These are phyloP conservation scores for Grifola frondosa DNA, from an alignment of 1,284 basidiomycete genomes.

Conservation along the genomic window DNA sequence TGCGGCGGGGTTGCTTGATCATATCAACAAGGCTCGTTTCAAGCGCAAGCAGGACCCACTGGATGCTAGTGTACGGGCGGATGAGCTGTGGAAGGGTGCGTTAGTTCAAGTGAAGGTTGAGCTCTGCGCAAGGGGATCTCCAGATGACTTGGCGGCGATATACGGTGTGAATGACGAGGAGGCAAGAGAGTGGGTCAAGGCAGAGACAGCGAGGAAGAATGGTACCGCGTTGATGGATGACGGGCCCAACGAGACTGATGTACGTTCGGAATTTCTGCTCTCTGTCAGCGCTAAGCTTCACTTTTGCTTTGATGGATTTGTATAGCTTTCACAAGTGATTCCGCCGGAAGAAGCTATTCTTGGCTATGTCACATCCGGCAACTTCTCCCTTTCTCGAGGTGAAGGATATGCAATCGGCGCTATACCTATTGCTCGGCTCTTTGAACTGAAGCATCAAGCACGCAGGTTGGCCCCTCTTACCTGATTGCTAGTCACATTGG, in stretches of 20 bases:
- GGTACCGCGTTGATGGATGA: slow-evolving; percentile 15
- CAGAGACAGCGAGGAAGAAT: slow-evolving; percentile 30
- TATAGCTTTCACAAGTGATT: slow-evolving; percentile 45
- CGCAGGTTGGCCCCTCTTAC: slow-evolving; percentile 40
- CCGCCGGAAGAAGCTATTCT: slow-evolving; percentile 51
- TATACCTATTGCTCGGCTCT: slow-evolving; percentile 54
- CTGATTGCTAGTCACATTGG: no score
- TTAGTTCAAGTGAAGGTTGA: slow-evolving; percentile 64
- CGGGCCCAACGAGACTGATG: slow-evolving; percentile 41
- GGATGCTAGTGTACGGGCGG: slow-evolving; percentile 31
- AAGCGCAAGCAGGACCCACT: slow-evolving; percentile 51
- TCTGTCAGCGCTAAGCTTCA: neutral
- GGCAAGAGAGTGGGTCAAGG: slow-evolving; percentile 42
- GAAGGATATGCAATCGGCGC: slow-evolving; percentile 74
- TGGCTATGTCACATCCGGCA: slow-evolving; percentile 81
- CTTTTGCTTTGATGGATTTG: slow-evolving; percentile 4
- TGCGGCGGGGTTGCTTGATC: slow-evolving; percentile 44
- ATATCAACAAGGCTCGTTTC: slow-evolving; percentile 58
- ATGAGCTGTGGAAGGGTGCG: slow-evolving; percentile 53
- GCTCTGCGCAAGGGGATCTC: slow-evolving; percentile 67
- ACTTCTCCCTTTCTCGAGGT: slow-evolving; percentile 75
- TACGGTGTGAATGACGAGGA: slow-evolving; percentile 60
- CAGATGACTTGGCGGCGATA: slow-evolving; percentile 71
- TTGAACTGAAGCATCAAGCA: slow-evolving; percentile 53
- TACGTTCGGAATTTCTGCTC: slow-evolving; percentile 24